phyloP scores from a whole-genome alignment of 805 yeast species.

The Kodamaea kaohsiungensis region DNA sequence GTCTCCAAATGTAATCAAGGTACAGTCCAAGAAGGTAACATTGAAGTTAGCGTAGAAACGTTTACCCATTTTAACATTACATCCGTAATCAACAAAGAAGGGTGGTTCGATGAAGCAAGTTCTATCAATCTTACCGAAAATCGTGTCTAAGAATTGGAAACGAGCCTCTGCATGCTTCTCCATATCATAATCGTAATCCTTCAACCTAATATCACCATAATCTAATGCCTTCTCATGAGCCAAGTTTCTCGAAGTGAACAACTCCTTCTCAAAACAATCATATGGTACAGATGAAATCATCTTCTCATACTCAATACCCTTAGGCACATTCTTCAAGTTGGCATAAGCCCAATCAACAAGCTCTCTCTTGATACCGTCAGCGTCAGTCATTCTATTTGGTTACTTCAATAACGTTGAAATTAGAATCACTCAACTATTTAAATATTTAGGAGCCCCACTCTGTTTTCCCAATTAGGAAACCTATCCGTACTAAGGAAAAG shows the following conservation, averaged over 20 bases:
- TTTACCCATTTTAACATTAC: slow-evolving; percentile 58
- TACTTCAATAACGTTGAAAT: background rate
- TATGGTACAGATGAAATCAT: slow-evolving; percentile 58
- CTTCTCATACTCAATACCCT: slow-evolving; percentile 48
- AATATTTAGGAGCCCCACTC: background rate
- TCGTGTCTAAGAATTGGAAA: slow-evolving; percentile 28
- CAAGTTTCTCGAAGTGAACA: slow-evolving; percentile 27
- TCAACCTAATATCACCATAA: slow-evolving; percentile 33
- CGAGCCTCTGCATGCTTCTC: slow-evolving; percentile 38
- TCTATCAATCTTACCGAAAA: slow-evolving; percentile 52
- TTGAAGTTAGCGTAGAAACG: slow-evolving; percentile 63
- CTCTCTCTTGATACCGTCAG: slow-evolving; percentile 26
- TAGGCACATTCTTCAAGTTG: slow-evolving; percentile 35
- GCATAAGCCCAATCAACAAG: slow-evolving; percentile 36
- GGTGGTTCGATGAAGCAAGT: slow-evolving; percentile 56
- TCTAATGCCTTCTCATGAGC: slow-evolving; percentile 39
- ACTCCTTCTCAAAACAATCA: slow-evolving; percentile 31
- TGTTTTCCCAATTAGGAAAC: too few relatives aligned
- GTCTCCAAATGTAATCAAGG: slow-evolving; percentile 61
- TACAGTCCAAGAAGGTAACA: slow-evolving; percentile 55
- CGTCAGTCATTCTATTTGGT: background rate
- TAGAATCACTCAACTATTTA: background rate
- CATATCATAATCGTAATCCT: slow-evolving; percentile 29
- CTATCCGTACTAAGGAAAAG: background rate
- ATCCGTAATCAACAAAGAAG: slow-evolving; percentile 65